Evolutionary conservation across 2,329 filamentous ascomycete species (phyloP), one percentile per base, ranked within the genome.

Genomic region (Alternaria infectoria): DNA sequence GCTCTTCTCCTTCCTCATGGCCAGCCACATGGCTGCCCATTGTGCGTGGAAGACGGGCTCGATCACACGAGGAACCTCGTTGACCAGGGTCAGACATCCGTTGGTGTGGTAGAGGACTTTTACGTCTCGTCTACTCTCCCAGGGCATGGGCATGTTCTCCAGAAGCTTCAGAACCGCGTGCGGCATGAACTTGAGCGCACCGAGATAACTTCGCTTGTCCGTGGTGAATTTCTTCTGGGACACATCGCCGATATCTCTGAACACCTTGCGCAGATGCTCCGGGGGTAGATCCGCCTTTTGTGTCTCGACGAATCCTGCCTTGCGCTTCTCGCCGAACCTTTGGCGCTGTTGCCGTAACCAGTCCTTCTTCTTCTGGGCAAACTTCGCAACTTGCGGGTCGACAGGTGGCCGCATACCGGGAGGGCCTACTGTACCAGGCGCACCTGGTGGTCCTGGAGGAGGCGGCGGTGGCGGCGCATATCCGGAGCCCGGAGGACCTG

Each of bases 131-230:
- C 93, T 90, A 61, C 93, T 96, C 83, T 99, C 96, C 96, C 96
- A 99, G 0, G 96, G 96, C 96, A 99, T 99, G 5, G 96, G 96
- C 96, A 99, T 99, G 75, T 99, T 99, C 84, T 99, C 96, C 60
- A 99, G 82, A 23, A 99, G 86, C 84, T 99, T 99, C 83, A 99
- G 83, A 11, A 99, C 96, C 6, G 96, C 96, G 79, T 99, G 96
- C 1, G 96, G 96, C 96, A 99, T 99, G 83, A 97, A 99, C 83
- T 99, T 99, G 67, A 99, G 83, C 32, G 96, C 96, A 67, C 96
- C 96, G 51, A 99, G 87, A 80, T 99, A 99, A 82, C 94, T 97
- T 71, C 96, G 89, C 86, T 99, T 99, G 84, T 99, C 96, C 77
- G 91, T 97, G 70, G 93, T 97, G 85, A 97, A 99, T 81, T 97